A percentile compares a stretch with the other conserved stretches of the same genome.
Evolutionary conservation across 116 monocot genomes (phyloP).

Genomic region (Phalaenopsis hybrid): DNA sequence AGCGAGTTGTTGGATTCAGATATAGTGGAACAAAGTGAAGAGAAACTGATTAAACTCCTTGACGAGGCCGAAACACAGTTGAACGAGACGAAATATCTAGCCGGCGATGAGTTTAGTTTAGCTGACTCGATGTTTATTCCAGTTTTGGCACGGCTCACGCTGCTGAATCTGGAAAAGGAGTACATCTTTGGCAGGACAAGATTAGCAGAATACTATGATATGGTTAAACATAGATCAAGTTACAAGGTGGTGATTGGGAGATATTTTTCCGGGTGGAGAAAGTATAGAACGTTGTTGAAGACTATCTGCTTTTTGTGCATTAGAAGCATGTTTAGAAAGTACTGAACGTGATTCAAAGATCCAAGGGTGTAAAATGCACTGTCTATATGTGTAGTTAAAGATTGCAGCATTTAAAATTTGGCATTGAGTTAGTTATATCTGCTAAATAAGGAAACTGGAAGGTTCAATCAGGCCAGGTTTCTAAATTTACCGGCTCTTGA

Average conservation of each 20-base stretch:
- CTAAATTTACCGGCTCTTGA: background rate
- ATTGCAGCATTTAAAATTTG: background rate
- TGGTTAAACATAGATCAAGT: slow-evolving; percentile 59
- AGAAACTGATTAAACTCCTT: slow-evolving; percentile 54
- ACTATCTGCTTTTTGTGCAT: slow-evolving; percentile 63
- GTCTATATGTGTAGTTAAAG: background rate
- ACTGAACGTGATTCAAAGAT: slow-evolving; percentile 18
- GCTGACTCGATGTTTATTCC: slow-evolving; percentile 93
- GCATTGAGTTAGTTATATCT: background rate
- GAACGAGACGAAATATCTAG: slow-evolving; percentile 45
- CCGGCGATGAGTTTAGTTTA: slow-evolving; percentile 58
- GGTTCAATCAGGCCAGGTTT: background rate
- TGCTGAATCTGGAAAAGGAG: slow-evolving; percentile 65
- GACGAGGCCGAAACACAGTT: slow-evolving; percentile 76
- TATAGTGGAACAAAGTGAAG: slow-evolving; percentile 53
- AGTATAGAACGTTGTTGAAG: slow-evolving; percentile 55
- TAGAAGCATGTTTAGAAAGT: slow-evolving; percentile 56
- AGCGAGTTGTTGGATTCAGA: slow-evolving; percentile 62
- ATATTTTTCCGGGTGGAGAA: slow-evolving; percentile 82
- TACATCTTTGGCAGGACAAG: slow-evolving; percentile 59
- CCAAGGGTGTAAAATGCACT: background rate
- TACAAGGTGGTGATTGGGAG: slow-evolving; percentile 76
- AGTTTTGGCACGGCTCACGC: slow-evolving; percentile 49
- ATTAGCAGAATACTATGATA: slow-evolving; percentile 51
- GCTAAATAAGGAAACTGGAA: background rate